phyloP scores from a whole-genome alignment of 2,329 filamentous ascomycete species.

The Trichocomaceae sp. region DNA sequence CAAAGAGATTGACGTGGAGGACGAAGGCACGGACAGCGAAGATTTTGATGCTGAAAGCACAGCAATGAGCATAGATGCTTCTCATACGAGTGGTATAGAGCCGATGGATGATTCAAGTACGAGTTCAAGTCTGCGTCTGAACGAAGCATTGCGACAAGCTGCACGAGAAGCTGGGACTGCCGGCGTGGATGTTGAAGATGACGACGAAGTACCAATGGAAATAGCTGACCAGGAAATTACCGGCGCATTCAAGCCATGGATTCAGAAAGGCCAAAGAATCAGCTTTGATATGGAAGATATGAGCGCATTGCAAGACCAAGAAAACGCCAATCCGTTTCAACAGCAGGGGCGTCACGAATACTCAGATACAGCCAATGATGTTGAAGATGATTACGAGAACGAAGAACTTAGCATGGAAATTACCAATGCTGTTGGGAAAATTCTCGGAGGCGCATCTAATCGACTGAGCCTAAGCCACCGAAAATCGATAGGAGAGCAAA shows the following conservation, averaged over 20 bases:
- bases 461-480: constrained; percentile 36
- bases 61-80: constrained; percentile 74
- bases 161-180: constrained; percentile 68
- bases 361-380: not conserved
- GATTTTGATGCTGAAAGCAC: constrained; percentile 60
- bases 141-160: constrained; percentile 71
- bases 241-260: constrained; percentile 45
- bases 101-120: constrained; percentile 52
- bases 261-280: constrained; percentile 37
- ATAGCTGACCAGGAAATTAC: constrained; percentile 57
- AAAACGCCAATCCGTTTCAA: constrained; percentile 37
- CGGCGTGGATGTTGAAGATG: constrained; percentile 53
- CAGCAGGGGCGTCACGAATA: constrained; percentile 8
- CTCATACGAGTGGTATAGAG: constrained; percentile 58
- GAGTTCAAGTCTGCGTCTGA: constrained; percentile 65
- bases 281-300: constrained; percentile 39
- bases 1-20: constrained; percentile 38
- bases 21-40: constrained; percentile 42
- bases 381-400: constrained; percentile 43
- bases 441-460: constrained; percentile 49
- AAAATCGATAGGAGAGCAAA: constrained; percentile 36
- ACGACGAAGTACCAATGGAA: constrained; percentile 72
- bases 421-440: constrained; percentile 73
- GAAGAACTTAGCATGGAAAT: constrained; percentile 92
- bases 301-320: constrained; percentile 39